These are phyloP conservation scores for Xylaria sp. DNA, from an alignment of 495 filamentous ascomycete species.

Conservation along the genomic window DNA sequence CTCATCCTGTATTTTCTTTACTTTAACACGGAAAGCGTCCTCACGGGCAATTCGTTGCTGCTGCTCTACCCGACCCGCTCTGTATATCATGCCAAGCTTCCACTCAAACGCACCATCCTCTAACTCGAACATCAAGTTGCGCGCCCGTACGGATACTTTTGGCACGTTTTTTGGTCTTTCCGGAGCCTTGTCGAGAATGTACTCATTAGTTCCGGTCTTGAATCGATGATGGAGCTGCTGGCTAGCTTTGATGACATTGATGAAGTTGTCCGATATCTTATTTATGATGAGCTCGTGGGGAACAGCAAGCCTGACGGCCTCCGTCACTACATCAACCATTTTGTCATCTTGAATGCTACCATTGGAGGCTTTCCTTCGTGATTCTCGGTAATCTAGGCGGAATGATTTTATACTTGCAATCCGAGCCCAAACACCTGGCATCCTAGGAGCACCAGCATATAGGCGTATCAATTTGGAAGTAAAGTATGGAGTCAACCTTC, in stretches of 20 bases:
- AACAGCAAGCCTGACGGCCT: slow-evolving; percentile 86
- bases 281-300: slow-evolving; percentile 95
- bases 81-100: slow-evolving; percentile 92
- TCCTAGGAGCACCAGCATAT: slow-evolving; percentile 83
- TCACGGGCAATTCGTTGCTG: slow-evolving; percentile 86
- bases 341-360: slow-evolving; percentile 71
- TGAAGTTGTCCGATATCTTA: slow-evolving; percentile 88
- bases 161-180: slow-evolving; percentile 87
- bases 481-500: slow-evolving; percentile 82
- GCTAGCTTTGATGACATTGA: slow-evolving; percentile 84
- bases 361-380: slow-evolving; percentile 68
- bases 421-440: slow-evolving; percentile 83
- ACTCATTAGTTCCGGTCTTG: slow-evolving; percentile 82
- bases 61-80: slow-evolving; percentile 85
- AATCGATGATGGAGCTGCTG: slow-evolving; percentile 92
- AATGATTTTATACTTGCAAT: slow-evolving; percentile 82
- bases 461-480: slow-evolving; percentile 77
- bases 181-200: slow-evolving; percentile 80
- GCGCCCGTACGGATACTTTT: slow-evolving; percentile 79
- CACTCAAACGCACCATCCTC: slow-evolving; percentile 98
- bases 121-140: slow-evolving; percentile 83
- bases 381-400: slow-evolving; percentile 79
- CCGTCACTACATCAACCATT: slow-evolving; percentile 81
- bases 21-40: slow-evolving; percentile 86
- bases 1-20: slow-evolving; percentile 78